These are phyloP conservation scores for Volvox carteri DNA, from an alignment of 163 green algal genomes.

Conservation along the genomic window DNA sequence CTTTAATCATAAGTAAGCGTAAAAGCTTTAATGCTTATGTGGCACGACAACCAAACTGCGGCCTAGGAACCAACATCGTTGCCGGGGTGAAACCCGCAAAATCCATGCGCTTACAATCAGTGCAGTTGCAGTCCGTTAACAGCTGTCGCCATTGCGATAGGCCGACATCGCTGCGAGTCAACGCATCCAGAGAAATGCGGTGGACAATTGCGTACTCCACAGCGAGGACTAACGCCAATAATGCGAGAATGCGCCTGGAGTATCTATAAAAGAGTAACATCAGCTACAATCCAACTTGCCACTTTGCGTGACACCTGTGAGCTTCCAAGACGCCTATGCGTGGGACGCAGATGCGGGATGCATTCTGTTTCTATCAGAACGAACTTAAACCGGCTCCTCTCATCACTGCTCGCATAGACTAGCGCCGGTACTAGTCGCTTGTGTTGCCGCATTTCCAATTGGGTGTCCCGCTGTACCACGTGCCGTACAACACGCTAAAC, in stretches of 20 bases:
- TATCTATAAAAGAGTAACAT: slow-evolving; percentile 45
- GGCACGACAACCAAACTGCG: too few species aligned
- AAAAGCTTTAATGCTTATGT: too few species aligned
- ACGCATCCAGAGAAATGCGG: slow-evolving; percentile 26
- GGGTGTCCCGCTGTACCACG: background rate
- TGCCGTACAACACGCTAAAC: background rate
- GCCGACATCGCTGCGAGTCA: slow-evolving; percentile 43
- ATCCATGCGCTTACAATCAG: slow-evolving; percentile 12
- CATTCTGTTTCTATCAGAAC: background rate
- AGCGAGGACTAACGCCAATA: background rate
- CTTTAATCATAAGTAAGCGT: too few species aligned
- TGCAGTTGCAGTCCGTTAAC: slow-evolving; percentile 22
- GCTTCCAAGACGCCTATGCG: background rate
- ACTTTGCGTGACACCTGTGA: background rate
- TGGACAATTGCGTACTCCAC: slow-evolving; percentile 45
- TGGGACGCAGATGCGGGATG: background rate
- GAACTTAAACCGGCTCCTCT: background rate
- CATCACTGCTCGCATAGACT: background rate
- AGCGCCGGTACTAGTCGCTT: background rate
- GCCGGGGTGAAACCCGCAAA: background rate
- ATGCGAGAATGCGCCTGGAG: background rate
- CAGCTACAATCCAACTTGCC: background rate
- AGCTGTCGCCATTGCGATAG: slow-evolving; percentile 31
- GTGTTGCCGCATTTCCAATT: too few species aligned
- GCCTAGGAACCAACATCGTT: background rate